These are phyloP conservation scores for Penicillium cosmopolitanum DNA, from an alignment of 495 filamentous ascomycete genomes.

Conservation along the genomic window DNA sequence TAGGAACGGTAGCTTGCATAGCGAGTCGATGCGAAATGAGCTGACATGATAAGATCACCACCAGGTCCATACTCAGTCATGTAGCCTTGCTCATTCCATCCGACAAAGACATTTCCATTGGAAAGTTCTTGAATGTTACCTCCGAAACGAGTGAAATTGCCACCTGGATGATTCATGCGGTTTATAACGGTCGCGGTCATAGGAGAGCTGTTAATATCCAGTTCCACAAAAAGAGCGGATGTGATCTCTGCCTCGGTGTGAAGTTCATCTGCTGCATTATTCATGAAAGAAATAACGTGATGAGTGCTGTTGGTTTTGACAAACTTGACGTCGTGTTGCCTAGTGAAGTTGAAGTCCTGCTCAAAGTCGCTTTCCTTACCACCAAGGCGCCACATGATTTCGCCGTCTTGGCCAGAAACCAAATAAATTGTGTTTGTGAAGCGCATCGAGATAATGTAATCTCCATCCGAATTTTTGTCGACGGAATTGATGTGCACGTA, in stretches of 20 bases:
- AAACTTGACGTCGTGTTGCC: slow-evolving; percentile 63
- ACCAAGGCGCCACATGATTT: slow-evolving; percentile 60
- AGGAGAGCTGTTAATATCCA: slow-evolving; percentile 45
- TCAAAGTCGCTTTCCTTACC: slow-evolving; percentile 47
- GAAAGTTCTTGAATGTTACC: slow-evolving; percentile 60
- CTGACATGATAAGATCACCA: slow-evolving; percentile 50
- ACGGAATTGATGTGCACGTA: slow-evolving; percentile 65
- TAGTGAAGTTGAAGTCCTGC: slow-evolving; percentile 57
- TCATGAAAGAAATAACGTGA: slow-evolving; percentile 53
- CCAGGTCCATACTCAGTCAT: slow-evolving; percentile 52
- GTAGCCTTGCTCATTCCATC: slow-evolving; percentile 56
- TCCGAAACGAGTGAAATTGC: slow-evolving; percentile 51
- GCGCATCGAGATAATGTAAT: slow-evolving; percentile 60
- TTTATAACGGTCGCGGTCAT: slow-evolving; percentile 45
- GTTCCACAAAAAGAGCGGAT: slow-evolving; percentile 52
- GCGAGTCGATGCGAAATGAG: slow-evolving; percentile 25
- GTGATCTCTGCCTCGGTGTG: slow-evolving; percentile 44
- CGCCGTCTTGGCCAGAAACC: slow-evolving; percentile 57
- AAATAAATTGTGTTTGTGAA: slow-evolving; percentile 58
- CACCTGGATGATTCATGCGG: slow-evolving; percentile 44
- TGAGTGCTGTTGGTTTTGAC: slow-evolving; percentile 43
- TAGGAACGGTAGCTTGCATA: slow-evolving; percentile 37
- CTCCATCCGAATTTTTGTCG: slow-evolving; percentile 55
- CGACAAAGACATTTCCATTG: slow-evolving; percentile 52
- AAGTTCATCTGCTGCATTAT: slow-evolving; percentile 53